phyloP scores from a whole-genome alignment of 179 eudicot genomes.

The Spergularia azorica region DNA sequence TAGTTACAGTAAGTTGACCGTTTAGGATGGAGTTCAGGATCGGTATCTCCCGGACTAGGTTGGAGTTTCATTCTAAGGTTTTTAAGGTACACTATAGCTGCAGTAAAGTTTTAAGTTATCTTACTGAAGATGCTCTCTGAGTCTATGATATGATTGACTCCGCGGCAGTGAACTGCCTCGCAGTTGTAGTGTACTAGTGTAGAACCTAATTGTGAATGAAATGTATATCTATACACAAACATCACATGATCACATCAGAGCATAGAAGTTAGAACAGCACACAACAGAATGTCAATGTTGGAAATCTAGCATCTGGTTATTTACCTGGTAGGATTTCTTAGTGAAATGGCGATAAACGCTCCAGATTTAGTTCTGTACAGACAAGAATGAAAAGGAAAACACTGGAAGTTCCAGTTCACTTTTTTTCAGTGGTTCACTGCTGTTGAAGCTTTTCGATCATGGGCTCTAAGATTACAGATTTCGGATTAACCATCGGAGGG shows the following conservation, averaged over 20 bases:
- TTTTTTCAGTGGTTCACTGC: conserved; percentile 12
- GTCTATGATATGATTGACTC: background rate
- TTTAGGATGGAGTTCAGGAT: no score
- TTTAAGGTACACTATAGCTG: no score
- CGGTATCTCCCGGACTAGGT: no score
- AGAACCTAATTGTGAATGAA: background rate
- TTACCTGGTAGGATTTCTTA: conserved; percentile 9
- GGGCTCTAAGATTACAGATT: conserved; percentile 55
- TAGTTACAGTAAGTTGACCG: no score
- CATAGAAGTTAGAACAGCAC: no score
- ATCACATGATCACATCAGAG: background rate
- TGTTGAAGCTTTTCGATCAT: conserved; percentile 26
- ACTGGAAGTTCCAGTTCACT: conserved; percentile 9
- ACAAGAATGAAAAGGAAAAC: conserved; percentile 15
- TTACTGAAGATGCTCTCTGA: no score
- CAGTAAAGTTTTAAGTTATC: no score
- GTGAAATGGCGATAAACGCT: conserved; percentile 8
- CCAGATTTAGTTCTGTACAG: conserved; percentile 30
- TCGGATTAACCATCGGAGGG: conserved; percentile 77
- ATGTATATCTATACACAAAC: background rate
- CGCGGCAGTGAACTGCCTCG: background rate
- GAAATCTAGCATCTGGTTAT: conserved; percentile 1
- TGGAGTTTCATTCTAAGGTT: no score
- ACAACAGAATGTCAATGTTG: background rate
- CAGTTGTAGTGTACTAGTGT: background rate